Evolutionary conservation across 805 yeast genomes (phyloP).

Genomic region (Spathaspora arborariae): DNA sequence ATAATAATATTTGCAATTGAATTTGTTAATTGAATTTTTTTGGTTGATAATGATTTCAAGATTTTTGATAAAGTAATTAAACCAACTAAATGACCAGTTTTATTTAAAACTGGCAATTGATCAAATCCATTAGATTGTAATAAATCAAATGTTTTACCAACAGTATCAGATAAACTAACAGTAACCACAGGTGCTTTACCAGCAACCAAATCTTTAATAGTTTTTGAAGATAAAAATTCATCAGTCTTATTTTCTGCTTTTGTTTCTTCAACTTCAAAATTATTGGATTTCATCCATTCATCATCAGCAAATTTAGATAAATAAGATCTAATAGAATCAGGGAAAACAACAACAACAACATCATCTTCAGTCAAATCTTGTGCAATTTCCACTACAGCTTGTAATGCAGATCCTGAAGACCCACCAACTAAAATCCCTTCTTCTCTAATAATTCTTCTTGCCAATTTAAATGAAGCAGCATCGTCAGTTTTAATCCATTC

Average conservation of each 20-base stretch:
- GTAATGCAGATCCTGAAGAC: constrained; percentile 80
- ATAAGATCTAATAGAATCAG: constrained; percentile 84
- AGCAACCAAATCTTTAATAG: constrained; percentile 62
- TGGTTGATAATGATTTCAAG: constrained; percentile 62
- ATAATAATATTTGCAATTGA: constrained; percentile 58
- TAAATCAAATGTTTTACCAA: constrained; percentile 62
- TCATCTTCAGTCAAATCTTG: constrained; percentile 69
- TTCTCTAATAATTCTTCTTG: constrained; percentile 76
- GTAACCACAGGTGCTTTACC: constrained; percentile 75
- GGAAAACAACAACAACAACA: constrained; percentile 74
- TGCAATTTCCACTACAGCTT: constrained; percentile 70
- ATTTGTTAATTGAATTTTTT: constrained; percentile 52
- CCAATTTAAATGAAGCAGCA: constrained; percentile 71
- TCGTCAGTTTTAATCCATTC: constrained; percentile 86
- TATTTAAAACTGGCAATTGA: constrained; percentile 72
- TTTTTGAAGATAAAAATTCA: constrained; percentile 35
- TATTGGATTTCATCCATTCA: constrained; percentile 83
- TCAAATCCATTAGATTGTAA: constrained; percentile 77
- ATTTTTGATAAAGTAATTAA: constrained; percentile 72
- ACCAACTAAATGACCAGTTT: constrained; percentile 64
- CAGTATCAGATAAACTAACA: constrained; percentile 56
- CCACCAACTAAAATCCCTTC: constrained; percentile 90
- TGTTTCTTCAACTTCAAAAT: constrained; percentile 56
- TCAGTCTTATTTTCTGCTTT: constrained; percentile 40
- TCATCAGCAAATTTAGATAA: constrained; percentile 85